A percentile compares a stretch with the other conserved stretches of the same genome.
These are phyloP conservation scores for Neofusicoccum umdonicola DNA, from an alignment of 2,329 filamentous ascomycete species.

Conservation along the genomic window DNA sequence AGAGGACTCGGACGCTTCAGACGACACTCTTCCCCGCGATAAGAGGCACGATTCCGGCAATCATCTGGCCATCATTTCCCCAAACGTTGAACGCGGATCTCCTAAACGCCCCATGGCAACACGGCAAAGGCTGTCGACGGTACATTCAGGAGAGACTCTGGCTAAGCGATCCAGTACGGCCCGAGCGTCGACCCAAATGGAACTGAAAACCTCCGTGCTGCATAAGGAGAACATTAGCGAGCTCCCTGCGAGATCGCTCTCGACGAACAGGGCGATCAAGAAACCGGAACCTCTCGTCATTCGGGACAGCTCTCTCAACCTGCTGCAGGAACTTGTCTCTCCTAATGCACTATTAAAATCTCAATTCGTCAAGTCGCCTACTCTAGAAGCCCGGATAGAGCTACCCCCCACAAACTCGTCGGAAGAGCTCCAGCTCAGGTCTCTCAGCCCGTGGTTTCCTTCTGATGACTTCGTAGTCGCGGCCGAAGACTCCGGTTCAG, in stretches of 20 bases:
- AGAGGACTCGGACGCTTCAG: constrained; percentile 26
- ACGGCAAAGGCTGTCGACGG: constrained; percentile 34
- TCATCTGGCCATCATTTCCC: constrained; percentile 16
- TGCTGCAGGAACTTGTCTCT: constrained; percentile 39
- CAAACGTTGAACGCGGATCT: constrained; percentile 19
- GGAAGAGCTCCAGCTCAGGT: constrained; percentile 27
- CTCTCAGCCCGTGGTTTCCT: constrained; percentile 17
- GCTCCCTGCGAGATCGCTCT: neutral
- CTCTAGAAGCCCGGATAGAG: constrained; percentile 37
- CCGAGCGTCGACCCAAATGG: constrained; percentile 24
- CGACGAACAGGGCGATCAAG: neutral
- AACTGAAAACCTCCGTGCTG: constrained; percentile 20
- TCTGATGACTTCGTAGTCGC: constrained; percentile 23
- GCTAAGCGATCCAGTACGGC: constrained; percentile 8
- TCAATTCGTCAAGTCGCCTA: constrained; percentile 37
- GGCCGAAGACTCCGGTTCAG: constrained; percentile 30
- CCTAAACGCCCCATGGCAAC: constrained; percentile 27
- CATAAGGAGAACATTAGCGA: constrained; percentile 16
- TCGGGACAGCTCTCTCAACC: constrained; percentile 39
- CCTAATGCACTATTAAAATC: constrained; percentile 33
- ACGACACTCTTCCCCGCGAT: constrained; percentile 23
- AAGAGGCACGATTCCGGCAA: constrained; percentile 20
- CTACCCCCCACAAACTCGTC: constrained; percentile 32
- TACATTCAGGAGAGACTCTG: constrained; percentile 26
- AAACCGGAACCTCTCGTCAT: constrained; percentile 30